Conservation (phyloP, 1,139 yeast species). For the Geotrichum fermentans region DNA sequence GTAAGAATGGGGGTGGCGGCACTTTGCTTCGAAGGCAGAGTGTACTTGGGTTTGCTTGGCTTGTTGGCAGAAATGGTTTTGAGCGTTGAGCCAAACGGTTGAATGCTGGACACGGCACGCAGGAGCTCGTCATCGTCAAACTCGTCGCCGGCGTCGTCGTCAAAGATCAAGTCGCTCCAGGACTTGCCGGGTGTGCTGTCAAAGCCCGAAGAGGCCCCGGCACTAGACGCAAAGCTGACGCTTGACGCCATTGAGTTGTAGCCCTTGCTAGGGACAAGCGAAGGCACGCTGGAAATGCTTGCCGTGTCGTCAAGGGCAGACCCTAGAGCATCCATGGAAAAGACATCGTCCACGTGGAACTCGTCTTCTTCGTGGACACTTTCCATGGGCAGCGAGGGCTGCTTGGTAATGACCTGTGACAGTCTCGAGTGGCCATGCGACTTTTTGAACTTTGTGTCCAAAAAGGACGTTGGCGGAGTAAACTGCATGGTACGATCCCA, state of each 20-base stretch:
- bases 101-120: constrained; percentile 5
- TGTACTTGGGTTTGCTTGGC: neutral
- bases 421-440: constrained; percentile 19
- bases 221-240: constrained; percentile 8
- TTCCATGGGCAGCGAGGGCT: constrained; percentile 14
- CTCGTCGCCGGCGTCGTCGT: constrained; percentile 12
- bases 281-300: constrained; percentile 30
- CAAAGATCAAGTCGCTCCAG: constrained; percentile 32
- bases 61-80: neutral
- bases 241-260: constrained; percentile 7
- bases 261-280: constrained; percentile 27
- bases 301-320: constrained; percentile 19
- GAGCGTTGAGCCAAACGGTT: neutral
- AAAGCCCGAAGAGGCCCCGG: constrained; percentile 3
- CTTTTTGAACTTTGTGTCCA: constrained; percentile 19
- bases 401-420: constrained; percentile 20
- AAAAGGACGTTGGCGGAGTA: constrained; percentile 34
- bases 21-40: too few species aligned
- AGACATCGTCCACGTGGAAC: constrained; percentile 28
- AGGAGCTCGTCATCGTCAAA: constrained; percentile 5
- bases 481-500: constrained; percentile 40
- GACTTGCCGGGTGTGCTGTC: constrained; percentile 29
- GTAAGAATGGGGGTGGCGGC: too few species aligned
- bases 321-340: constrained; percentile 17
- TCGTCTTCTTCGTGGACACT: constrained; percentile 17